These are phyloP conservation scores for Colletotrichum acutatum DNA, from an alignment of 2,329 filamentous ascomycete genomes.

Conservation along the genomic window DNA sequence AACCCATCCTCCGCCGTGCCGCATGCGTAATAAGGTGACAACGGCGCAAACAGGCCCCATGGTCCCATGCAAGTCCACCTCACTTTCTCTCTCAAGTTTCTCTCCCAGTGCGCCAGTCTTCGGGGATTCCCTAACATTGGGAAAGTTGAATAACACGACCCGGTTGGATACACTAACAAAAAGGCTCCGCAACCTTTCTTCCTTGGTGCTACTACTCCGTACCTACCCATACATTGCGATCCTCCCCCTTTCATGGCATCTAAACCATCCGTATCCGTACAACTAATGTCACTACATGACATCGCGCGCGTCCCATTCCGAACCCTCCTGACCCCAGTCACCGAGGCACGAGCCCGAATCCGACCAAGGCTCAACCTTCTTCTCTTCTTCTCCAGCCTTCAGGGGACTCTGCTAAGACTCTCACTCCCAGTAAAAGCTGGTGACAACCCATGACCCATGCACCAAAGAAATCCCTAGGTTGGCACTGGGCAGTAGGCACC, in stretches of 20 bases:
- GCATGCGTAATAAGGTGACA: slow-evolving; percentile 26
- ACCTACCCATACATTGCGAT: background rate
- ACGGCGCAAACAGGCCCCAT: slow-evolving; percentile 2
- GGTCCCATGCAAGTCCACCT: background rate
- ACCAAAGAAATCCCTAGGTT: background rate
- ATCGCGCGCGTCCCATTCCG: background rate
- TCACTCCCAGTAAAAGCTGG: background rate
- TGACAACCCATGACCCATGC: background rate
- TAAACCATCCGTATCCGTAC: background rate
- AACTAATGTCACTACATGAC: background rate
- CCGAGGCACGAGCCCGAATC: slow-evolving; percentile 1
- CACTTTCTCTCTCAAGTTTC: background rate
- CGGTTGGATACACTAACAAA: background rate
- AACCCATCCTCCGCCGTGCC: background rate
- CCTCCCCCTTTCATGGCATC: background rate
- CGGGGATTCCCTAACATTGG: background rate
- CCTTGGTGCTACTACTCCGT: background rate
- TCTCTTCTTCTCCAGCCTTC: background rate
- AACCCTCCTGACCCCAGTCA: background rate
- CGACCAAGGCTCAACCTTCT: slow-evolving; percentile 4
- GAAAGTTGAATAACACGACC: background rate
- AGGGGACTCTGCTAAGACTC: background rate
- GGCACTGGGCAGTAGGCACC: background rate
- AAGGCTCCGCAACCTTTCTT: background rate
- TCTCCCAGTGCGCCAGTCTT: too few species aligned